Conservation (phyloP, 306 rosid genomes). For the Corylus avellana region DNA sequence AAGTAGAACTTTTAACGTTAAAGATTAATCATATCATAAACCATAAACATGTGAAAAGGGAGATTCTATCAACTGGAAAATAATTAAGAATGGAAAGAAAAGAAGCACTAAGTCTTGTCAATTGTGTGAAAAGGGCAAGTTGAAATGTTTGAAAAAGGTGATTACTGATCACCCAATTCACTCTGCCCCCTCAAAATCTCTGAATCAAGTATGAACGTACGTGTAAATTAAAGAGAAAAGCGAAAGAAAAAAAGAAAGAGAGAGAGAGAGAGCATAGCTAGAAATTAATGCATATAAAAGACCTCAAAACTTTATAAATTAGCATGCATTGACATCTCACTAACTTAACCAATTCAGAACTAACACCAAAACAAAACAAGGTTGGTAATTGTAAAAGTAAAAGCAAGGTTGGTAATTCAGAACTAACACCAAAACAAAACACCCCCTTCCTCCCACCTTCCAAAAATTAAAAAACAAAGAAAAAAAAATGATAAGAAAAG, state of each 20-base stretch:
- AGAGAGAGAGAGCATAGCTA: background rate
- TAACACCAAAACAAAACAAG: no score
- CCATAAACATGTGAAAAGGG: background rate
- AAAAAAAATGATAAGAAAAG: background rate
- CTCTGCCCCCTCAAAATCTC: no score
- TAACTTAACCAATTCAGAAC: background rate
- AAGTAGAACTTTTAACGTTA: background rate
- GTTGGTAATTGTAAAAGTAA: no score
- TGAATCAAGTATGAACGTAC: no score
- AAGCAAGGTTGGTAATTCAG: background rate
- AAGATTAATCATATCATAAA: background rate
- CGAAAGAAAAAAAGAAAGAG: background rate
- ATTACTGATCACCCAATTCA: no score
- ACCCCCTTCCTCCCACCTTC: no score
- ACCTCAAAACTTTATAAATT: no score
- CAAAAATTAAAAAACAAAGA: no score
- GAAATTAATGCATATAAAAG: no score
- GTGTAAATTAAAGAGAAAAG: background rate
- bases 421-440: background rate
- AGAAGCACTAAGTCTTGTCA: background rate
- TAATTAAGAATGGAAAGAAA: background rate
- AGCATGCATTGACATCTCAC: background rate
- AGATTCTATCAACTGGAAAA: background rate
- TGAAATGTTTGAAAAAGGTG: background rate
- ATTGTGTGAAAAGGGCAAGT: background rate